Conservation (phyloP, 2,329 filamentous ascomycete genomes). For the Scytalidium sp. region DNA sequence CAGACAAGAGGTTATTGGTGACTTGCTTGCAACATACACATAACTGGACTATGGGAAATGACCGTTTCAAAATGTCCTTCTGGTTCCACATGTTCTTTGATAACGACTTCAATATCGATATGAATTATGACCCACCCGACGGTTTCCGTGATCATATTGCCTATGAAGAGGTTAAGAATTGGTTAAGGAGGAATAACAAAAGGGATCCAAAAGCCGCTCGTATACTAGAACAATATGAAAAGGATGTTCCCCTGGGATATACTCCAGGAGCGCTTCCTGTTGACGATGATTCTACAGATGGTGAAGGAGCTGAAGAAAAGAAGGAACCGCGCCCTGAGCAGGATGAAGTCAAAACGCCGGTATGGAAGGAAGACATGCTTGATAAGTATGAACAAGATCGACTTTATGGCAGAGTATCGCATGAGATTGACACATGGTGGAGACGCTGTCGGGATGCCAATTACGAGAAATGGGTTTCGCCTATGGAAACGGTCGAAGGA, state of each 20-base stretch:
- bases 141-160: constrained; percentile 54
- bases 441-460: constrained; percentile 57
- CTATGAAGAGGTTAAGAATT: constrained; percentile 59
- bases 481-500: constrained; percentile 59
- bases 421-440: constrained; percentile 66
- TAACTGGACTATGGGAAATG: constrained; percentile 68
- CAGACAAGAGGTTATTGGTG: constrained; percentile 65
- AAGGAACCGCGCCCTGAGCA: constrained; percentile 3
- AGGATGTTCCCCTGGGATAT: constrained; percentile 23
- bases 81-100: constrained; percentile 67
- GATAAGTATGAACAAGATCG: constrained; percentile 59
- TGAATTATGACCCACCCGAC: constrained; percentile 42
- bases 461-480: constrained; percentile 54
- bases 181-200: constrained; percentile 58
- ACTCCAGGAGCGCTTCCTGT: constrained; percentile 28
- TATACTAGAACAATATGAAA: constrained; percentile 53
- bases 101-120: constrained; percentile 50
- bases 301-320: constrained; percentile 7
- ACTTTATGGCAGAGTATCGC: constrained; percentile 57
- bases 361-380: constrained; percentile 38
- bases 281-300: constrained; percentile 10
- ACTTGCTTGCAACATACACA: constrained; percentile 65
- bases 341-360: constrained; percentile 22
- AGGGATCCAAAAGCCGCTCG: constrained; percentile 54
- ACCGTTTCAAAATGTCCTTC: constrained; percentile 68